Evolutionary conservation across 306 rosid genomes (phyloP).

Genomic region (Quercus parvula): DNA sequence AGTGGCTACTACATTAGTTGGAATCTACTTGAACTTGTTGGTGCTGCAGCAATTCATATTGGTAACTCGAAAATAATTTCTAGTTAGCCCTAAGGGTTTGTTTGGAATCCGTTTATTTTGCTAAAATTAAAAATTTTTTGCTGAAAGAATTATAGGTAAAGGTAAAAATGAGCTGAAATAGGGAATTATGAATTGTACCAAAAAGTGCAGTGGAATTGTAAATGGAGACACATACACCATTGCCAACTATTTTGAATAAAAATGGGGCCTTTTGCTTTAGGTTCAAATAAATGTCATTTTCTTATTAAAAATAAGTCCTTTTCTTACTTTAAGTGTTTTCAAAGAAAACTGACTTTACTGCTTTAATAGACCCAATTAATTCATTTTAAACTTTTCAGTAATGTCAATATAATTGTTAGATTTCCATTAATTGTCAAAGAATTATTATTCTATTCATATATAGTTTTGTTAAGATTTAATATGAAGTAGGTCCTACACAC

Average conservation of each 20-base stretch:
- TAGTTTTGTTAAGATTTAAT: not conserved
- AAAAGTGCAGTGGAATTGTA: not conserved
- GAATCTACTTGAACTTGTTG: not conserved
- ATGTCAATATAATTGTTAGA: not conserved
- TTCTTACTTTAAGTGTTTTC: not conserved
- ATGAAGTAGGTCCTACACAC: not conserved
- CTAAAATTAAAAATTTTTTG: too few species aligned
- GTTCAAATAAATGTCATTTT: not conserved
- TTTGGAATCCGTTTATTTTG: too few species aligned
- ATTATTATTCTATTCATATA: not conserved
- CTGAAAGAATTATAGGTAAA: too few species aligned
- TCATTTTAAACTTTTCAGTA: not conserved
- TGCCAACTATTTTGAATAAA: not conserved
- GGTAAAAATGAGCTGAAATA: too few species aligned
- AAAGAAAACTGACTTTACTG: not conserved
- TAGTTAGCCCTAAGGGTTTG: not conserved
- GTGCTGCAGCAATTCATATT: not conserved
- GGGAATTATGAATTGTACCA: too few species aligned
- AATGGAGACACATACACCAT: not conserved
- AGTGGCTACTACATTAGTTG: not conserved
- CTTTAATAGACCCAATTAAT: not conserved
- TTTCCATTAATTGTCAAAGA: not conserved
- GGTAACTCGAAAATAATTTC: not conserved
- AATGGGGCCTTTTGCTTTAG: not conserved
- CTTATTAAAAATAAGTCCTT: not conserved